Evolutionary conservation across 331 rosid genomes (phyloP), one percentile per base, ranked within the genome.

Genomic region (Phaseolus coccineus): DNA sequence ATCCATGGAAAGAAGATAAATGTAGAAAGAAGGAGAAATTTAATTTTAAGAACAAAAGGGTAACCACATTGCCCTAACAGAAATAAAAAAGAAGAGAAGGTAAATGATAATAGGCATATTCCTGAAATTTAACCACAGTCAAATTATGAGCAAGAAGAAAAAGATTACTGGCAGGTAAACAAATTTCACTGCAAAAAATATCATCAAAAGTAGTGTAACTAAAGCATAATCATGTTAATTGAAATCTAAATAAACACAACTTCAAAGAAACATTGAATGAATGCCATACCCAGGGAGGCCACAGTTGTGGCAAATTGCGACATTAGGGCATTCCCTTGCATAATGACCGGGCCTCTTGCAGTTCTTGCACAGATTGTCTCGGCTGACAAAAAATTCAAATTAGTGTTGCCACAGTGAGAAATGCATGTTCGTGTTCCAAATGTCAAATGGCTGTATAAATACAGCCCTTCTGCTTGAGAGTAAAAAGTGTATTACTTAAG

Each of bases 271-370:
- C 4, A 25, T 6, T 76, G 73, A 86, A 71, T 6, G 15, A 85
- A 77, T 81, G 52, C 6, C 78, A 86, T 85, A 95, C 99, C 99
- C 99, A 9, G 99, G 99, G 66, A 95, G 91, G 70, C 88, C 88
- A 82, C 99, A 95, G 27, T 95, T 95, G 87, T 95, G 99, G 80
- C 99, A 95, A 78, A 95, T 86, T 69, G 98, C 99, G 48, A 93
- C 99, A 84, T 93, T 93, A 13, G 98, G 99, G 82, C 99, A 95
- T 75, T 95, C 99, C 77, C 99, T 87, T 33, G 99, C 99, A 90
- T 64, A 95, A 86, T 95, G 99, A 75, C 99, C 99, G 0, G 99
- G 99, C 72, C 96, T 91, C 87, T 93, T 95, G 89, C 99, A 95
- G 85, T 95, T 95, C 91, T 95, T 95, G 91, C 98, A 95, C 76